Conservation (phyloP, 257 asterid species). For the Fraxinus quadrangulata region DNA sequence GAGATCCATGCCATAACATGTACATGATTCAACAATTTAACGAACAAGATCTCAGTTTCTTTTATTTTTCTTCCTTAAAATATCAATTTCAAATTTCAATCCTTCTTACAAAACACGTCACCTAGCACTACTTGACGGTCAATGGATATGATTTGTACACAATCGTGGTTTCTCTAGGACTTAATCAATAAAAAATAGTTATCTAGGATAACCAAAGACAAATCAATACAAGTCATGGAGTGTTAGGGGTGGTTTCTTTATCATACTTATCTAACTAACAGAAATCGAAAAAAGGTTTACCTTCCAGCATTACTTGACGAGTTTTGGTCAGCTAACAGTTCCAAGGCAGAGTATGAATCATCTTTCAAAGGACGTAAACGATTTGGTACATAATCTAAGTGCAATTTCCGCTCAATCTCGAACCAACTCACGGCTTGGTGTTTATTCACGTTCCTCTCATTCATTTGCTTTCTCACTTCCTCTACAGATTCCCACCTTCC, state of each 20-base stretch:
- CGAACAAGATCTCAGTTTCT: too few relatives aligned
- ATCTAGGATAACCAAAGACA: conserved; percentile 13
- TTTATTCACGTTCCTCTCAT: conserved; percentile 32
- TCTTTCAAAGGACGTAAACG: conserved; percentile 24
- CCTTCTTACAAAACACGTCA: background rate
- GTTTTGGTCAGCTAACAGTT: conserved; percentile 41
- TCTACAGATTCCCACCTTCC: conserved; percentile 62
- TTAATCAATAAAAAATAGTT: background rate
- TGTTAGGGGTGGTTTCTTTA: background rate
- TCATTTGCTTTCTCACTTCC: conserved; percentile 53
- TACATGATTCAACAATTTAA: too few relatives aligned
- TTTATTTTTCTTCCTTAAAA: too few relatives aligned
- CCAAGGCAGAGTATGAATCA: conserved; percentile 32
- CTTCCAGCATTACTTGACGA: conserved; percentile 17
- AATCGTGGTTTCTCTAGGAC: too few relatives aligned
- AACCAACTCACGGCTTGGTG: conserved; percentile 55
- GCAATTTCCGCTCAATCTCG: conserved; percentile 50
- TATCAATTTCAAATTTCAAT: background rate
- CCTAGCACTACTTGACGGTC: background rate
- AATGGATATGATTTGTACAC: background rate
- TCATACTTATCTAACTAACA: background rate
- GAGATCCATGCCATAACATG: too few relatives aligned
- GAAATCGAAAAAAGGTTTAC: background rate
- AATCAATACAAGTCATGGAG: background rate
- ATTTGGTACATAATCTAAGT: conserved; percentile 26